These are phyloP conservation scores for Xerocomellus dryophilus DNA, from an alignment of 768 basidiomycete species.

Conservation along the genomic window DNA sequence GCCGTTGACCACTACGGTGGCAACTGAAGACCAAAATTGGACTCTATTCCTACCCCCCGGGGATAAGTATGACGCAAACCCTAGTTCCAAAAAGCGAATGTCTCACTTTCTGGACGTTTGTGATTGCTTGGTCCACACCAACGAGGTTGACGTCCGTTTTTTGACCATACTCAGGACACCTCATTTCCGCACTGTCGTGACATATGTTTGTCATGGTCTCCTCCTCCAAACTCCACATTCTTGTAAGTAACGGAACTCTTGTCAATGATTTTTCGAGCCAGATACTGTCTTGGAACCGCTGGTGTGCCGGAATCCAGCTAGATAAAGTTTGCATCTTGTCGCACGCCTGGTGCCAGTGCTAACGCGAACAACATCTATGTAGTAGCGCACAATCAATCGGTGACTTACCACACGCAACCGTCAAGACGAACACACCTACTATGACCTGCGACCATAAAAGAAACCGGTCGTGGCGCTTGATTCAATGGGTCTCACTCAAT, in stretches of 20 bases:
- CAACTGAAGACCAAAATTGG: background rate
- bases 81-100: constrained; percentile 5
- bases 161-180: constrained; percentile 2
- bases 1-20: background rate
- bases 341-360: background rate
- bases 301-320: background rate
- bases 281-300: background rate
- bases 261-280: background rate
- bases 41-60: background rate
- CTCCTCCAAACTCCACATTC: background rate
- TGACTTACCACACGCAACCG: background rate
- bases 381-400: background rate
- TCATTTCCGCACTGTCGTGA: constrained; percentile 3
- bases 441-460: background rate
- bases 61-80: constrained; percentile 12
- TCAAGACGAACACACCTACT: background rate
- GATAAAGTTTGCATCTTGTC: background rate
- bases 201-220: background rate
- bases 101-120: constrained; percentile 17
- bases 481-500: constrained; percentile 2
- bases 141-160: background rate
- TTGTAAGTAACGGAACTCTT: constrained; percentile 1
- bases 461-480: constrained; percentile 8
- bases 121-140: background rate
- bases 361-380: background rate